Percentiles rank a stretch among this genome's conserved stretches.
These are phyloP conservation scores for Aspergillus intermedius DNA, from an alignment of 2,329 filamentous ascomycete species.

Conservation along the genomic window DNA sequence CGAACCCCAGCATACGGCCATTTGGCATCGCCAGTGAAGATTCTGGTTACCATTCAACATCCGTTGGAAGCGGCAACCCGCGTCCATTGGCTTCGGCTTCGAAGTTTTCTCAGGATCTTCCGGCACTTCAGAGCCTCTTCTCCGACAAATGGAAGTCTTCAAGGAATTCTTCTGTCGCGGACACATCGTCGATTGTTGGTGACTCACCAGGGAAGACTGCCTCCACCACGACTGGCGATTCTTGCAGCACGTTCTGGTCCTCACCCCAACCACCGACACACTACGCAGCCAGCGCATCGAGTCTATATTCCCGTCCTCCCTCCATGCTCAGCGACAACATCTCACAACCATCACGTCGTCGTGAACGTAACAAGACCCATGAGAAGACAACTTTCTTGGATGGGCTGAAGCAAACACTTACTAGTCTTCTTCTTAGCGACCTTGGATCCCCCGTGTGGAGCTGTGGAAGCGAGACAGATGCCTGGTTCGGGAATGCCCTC, in stretches of 20 bases:
- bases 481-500: slow-evolving; percentile 61
- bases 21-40: slow-evolving; percentile 41
- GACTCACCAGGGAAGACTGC: slow-evolving; percentile 61
- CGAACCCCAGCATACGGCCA: slow-evolving; percentile 38
- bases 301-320: slow-evolving; percentile 42
- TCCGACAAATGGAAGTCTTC: slow-evolving; percentile 57
- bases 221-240: slow-evolving; percentile 66
- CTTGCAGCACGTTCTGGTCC: slow-evolving; percentile 80
- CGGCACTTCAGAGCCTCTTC: slow-evolving; percentile 55
- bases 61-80: slow-evolving; percentile 16
- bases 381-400: slow-evolving; percentile 73
- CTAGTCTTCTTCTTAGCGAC: slow-evolving; percentile 80
- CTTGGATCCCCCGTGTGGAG: slow-evolving; percentile 78
- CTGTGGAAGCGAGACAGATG: slow-evolving; percentile 87
- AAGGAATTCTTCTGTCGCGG: slow-evolving; percentile 51
- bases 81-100: slow-evolving; percentile 26
- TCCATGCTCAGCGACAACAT: slow-evolving; percentile 36
- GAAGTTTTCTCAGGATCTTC: slow-evolving; percentile 28
- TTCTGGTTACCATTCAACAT: slow-evolving; percentile 22
- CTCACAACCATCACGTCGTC: slow-evolving; percentile 25
- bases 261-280: slow-evolving; percentile 66
- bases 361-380: slow-evolving; percentile 41
- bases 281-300: slow-evolving; percentile 58
- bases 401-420: slow-evolving; percentile 71
- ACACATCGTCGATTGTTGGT: slow-evolving; percentile 50